Conservation (phyloP, 2,329 filamentous ascomycete species). For the Botrytis galanthina region DNA sequence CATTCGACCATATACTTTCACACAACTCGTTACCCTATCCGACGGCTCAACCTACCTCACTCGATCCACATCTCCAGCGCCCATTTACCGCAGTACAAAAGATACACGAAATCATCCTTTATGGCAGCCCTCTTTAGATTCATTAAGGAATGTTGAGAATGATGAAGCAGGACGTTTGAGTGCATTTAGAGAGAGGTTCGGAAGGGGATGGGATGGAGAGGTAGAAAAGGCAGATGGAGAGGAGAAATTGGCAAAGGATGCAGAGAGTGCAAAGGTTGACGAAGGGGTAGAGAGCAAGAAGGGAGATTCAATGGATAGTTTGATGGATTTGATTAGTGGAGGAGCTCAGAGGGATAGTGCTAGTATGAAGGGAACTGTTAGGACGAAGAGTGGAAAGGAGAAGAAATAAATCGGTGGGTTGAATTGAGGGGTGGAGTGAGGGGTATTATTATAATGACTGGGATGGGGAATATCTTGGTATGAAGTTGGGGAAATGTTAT, state of each 20-base stretch:
- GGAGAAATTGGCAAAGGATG: conserved; percentile 33
- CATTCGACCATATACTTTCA: conserved; percentile 93
- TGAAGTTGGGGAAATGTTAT: neutral
- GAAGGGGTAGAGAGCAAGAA: conserved; percentile 24
- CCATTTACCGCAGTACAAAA: conserved; percentile 62
- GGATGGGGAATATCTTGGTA: neutral
- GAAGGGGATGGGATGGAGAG: conserved; percentile 84
- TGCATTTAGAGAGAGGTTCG: conserved; percentile 82
- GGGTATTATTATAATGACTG: conserved; percentile 5
- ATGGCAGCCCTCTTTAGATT: conserved; percentile 85
- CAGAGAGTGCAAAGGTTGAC: conserved; percentile 40
- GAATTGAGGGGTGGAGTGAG: conserved; percentile 36
- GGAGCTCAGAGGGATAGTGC: conserved; percentile 23
- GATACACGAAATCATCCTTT: conserved; percentile 86
- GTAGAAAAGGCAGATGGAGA: conserved; percentile 39
- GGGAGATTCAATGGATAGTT: conserved; percentile 45
- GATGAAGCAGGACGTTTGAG: conserved; percentile 90
- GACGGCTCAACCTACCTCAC: conserved; percentile 84
- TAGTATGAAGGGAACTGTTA: conserved; percentile 34
- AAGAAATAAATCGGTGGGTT: conserved; percentile 39
- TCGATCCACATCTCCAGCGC: conserved; percentile 70
- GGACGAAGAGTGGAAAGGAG: conserved; percentile 29
- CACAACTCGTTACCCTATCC: conserved; percentile 87
- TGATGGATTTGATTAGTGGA: conserved; percentile 56
- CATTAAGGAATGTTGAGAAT: conserved; percentile 83